A percentile compares a stretch with the other conserved stretches of the same genome.
Conservation (phyloP, 495 filamentous ascomycete genomes). For the Podospora anserina region DNA sequence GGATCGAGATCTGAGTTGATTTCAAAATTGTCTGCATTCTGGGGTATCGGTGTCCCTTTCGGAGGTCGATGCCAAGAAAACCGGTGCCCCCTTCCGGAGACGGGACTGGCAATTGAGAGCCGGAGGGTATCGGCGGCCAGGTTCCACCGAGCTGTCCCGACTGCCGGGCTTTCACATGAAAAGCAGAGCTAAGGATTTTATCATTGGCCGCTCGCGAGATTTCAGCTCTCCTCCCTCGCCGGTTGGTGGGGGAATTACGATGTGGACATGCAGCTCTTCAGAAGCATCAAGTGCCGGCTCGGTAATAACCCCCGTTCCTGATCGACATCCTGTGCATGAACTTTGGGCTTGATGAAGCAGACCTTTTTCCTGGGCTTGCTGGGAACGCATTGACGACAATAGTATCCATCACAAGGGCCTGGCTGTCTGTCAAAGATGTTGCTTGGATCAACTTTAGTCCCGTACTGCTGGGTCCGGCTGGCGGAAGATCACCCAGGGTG, state of each 20-base stretch:
- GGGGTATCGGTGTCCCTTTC: background rate
- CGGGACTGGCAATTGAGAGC: background rate
- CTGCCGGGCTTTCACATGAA: background rate
- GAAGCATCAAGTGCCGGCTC: background rate
- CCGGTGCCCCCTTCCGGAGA: background rate
- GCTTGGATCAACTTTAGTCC: background rate
- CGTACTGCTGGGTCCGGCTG: background rate
- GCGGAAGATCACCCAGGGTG: background rate
- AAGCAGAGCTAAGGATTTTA: background rate
- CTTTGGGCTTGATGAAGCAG: background rate
- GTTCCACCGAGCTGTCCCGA: background rate
- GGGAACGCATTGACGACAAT: background rate
- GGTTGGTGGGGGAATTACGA: background rate
- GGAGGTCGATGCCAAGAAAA: background rate
- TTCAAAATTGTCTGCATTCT: background rate
- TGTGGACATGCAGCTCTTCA: background rate
- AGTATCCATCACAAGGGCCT: background rate
- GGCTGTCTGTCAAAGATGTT: background rate
- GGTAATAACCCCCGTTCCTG: background rate
- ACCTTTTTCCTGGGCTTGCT: background rate
- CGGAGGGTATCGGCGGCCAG: background rate
- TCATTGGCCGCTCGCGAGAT: background rate
- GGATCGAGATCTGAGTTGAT: constrained; percentile 2
- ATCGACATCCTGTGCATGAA: background rate
- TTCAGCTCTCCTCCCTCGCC: background rate